A percentile compares a stretch with the other conserved stretches of the same genome.
phyloP scores from a whole-genome alignment of 208 protist species.

The Trypanosoma melophagium region DNA sequence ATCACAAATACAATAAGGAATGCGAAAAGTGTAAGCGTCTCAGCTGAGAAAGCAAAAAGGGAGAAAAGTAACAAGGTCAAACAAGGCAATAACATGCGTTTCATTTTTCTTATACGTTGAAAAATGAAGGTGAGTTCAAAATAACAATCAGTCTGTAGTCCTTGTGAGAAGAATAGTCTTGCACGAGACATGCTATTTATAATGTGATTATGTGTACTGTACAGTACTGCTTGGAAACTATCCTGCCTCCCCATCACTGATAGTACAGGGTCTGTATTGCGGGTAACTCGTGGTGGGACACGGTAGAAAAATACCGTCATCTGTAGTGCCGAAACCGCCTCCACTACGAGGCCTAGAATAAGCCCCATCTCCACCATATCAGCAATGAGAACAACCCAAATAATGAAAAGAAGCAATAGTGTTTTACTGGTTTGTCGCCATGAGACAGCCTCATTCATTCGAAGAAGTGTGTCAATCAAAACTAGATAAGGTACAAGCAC shows the following conservation, averaged over 20 bases:
- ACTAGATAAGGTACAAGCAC: constrained; percentile 80
- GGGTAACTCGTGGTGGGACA: constrained; percentile 35
- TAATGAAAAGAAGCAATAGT: constrained; percentile 49
- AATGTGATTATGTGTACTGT: constrained; percentile 60
- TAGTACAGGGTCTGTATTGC: not conserved
- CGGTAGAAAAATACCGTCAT: constrained; percentile 57
- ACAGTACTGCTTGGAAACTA: constrained; percentile 53
- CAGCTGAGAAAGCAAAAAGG: constrained; percentile 46
- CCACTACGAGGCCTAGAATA: constrained; percentile 44
- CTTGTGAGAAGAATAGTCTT: constrained; percentile 74
- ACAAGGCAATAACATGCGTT: constrained; percentile 31
- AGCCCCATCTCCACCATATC: constrained; percentile 56
- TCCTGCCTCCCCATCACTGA: constrained; percentile 2
- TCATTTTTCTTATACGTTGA: constrained; percentile 38
- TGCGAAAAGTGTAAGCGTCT: constrained; percentile 40
- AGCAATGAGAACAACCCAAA: constrained; percentile 42
- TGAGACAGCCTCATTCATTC: constrained; percentile 50
- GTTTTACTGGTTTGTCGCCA: constrained; percentile 68
- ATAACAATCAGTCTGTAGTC: constrained; percentile 78
- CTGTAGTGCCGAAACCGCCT: constrained; percentile 38
- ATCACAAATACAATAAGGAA: constrained; percentile 39
- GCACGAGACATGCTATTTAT: constrained; percentile 77
- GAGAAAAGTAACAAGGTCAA: constrained; percentile 24
- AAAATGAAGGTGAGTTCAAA: constrained; percentile 71
- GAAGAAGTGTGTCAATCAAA: constrained; percentile 54